A percentile compares a stretch with the other conserved stretches of the same genome.
These are phyloP conservation scores for Trichoderma virens DNA, from an alignment of 495 filamentous ascomycete genomes.

Conservation along the genomic window DNA sequence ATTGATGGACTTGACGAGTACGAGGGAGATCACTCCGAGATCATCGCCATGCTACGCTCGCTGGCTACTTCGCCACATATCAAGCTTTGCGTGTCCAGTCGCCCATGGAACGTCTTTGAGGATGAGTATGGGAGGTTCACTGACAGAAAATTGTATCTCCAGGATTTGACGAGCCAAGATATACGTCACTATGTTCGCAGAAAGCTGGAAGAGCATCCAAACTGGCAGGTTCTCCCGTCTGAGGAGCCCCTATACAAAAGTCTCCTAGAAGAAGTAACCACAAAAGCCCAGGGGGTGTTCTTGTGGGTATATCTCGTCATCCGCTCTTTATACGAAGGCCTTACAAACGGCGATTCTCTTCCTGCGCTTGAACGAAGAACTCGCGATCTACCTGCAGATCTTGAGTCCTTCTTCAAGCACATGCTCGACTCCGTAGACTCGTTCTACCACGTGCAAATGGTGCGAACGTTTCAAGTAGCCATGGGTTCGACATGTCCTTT, in stretches of 20 bases:
- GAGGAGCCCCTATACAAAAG: background rate
- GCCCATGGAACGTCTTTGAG: constrained; percentile 39
- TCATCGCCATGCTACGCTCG: constrained; percentile 2
- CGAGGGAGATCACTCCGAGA: constrained; percentile 16
- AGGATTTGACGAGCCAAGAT: constrained; percentile 24
- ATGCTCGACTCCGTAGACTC: constrained; percentile 16
- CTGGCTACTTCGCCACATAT: constrained; percentile 19
- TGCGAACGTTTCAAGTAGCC: constrained; percentile 13
- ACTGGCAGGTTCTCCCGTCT: constrained; percentile 2
- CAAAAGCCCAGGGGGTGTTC: constrained; percentile 33
- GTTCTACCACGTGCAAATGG: constrained; percentile 13
- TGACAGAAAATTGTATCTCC: constrained; percentile 13
- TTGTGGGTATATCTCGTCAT: constrained; percentile 32
- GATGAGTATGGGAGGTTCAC: constrained; percentile 24
- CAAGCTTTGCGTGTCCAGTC: constrained; percentile 45
- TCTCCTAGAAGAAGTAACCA: constrained; percentile 22
- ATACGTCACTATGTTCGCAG: constrained; percentile 23
- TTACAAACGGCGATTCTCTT: constrained; percentile 20
- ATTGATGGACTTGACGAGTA: constrained; percentile 24
- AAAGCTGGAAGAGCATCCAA: constrained; percentile 8
- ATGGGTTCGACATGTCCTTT: background rate
- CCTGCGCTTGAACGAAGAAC: constrained; percentile 17
- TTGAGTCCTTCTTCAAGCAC: constrained; percentile 20
- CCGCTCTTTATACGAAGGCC: constrained; percentile 14
- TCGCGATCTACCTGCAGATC: constrained; percentile 16